Evolutionary conservation across 2,329 filamentous ascomycete species (phyloP), one percentile per base, ranked within the genome.

Genomic region (Phaeoacremonium minimum): DNA sequence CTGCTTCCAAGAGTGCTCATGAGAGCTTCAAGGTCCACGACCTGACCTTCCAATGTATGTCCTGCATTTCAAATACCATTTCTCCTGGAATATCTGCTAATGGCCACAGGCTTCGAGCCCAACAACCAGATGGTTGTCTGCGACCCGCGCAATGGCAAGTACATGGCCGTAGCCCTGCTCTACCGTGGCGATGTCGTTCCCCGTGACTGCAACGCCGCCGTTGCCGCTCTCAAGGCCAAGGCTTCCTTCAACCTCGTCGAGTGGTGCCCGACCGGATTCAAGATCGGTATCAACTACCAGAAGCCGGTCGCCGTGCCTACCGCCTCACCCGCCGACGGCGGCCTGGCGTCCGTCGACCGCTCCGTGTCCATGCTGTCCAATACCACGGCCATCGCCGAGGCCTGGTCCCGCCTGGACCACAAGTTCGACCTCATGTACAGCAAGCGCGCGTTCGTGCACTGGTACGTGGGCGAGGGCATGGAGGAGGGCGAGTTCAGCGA

Each of bases 401-500:
- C 82, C 36, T 85, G 81, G 81, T 82, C 79, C 42, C 76, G 80
- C 46, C 73, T 85, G 33, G 80, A 84, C 64, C 70, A 83, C 73
- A 85, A 85, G 69, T 85, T 86, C 63, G 81, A 85, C 52, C 80
- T 85, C 52, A 85, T 85, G 82, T 84, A 85, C 73, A 81, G 75
- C 67, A 85, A 85, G 75, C 80, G 82, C 48, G 81, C 82, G 42
- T 85, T 86, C 52, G 81, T 85, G 31, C 81, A 86, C 67, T 85
- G 82, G 82, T 86, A 86, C 49, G 87, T 93, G 36, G 87, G 87
- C 48, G 87, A 93, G 69, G 87, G 87, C 67, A 93, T 93, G 87
- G 87, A 93, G 70, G 87, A 93, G 63, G 87, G 87, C 53, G 87
- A 93, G 64, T 93, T 93, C 70, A 85, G 82, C 45, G 87, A 93